phyloP scores from a whole-genome alignment of 768 basidiomycete genomes.

The Boletus eberwhitei region DNA sequence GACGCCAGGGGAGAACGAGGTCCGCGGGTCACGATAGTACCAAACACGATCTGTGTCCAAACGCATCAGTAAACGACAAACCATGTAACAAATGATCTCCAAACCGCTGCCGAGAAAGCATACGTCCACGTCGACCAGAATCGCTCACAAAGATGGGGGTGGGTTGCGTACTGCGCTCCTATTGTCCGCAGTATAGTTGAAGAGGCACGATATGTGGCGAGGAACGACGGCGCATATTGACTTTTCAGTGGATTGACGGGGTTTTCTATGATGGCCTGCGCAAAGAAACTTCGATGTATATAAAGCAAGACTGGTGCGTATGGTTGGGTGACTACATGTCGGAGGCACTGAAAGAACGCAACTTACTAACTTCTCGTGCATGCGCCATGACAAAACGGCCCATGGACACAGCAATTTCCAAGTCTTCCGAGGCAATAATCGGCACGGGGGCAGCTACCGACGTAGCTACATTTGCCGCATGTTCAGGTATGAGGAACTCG shows the following conservation, averaged over 20 bases:
- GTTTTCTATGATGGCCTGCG: constrained; percentile 66
- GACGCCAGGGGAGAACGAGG: constrained; percentile 66
- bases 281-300: constrained; percentile 67
- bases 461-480: constrained; percentile 37
- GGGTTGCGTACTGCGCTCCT: constrained; percentile 43
- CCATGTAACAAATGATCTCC: constrained; percentile 9
- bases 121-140: constrained; percentile 66
- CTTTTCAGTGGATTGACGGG: constrained; percentile 66
- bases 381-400: constrained; percentile 37
- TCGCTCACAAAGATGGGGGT: constrained; percentile 47
- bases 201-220: constrained; percentile 58
- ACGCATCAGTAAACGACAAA: background rate
- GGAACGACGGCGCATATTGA: constrained; percentile 59
- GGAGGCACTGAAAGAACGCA: background rate
- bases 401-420: constrained; percentile 33
- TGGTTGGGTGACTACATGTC: constrained; percentile 1
- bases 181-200: constrained; percentile 54
- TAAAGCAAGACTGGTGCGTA: constrained; percentile 49
- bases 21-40: constrained; percentile 72
- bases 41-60: constrained; percentile 61
- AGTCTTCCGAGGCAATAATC: constrained; percentile 9
- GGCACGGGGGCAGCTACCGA: constrained; percentile 28
- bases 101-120: constrained; percentile 52
- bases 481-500: constrained; percentile 57
- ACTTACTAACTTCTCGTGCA: constrained; percentile 36